Evolutionary conservation across 208 protist species (phyloP).

Genomic region (Vickermania ingenoplastis): DNA sequence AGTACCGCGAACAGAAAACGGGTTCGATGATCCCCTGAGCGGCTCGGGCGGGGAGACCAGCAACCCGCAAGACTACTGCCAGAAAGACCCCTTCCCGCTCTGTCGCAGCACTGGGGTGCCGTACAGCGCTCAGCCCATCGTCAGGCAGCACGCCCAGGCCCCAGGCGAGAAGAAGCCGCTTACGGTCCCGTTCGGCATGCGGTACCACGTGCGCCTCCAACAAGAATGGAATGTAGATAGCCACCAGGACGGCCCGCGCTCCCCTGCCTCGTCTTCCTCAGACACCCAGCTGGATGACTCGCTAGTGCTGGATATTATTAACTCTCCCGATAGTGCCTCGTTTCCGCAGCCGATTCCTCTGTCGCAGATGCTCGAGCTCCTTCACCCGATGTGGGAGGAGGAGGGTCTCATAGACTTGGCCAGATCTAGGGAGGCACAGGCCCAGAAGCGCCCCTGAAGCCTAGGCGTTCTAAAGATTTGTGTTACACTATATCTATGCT

Average conservation of each 20-base stretch:
- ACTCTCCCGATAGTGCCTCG: neutral
- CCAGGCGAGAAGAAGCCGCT: neutral
- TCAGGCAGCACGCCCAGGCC: too few species aligned
- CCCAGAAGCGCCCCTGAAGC: too few species aligned
- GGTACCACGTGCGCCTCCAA: neutral
- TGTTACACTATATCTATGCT: too few species aligned
- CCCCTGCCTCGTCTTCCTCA: conserved; percentile 6
- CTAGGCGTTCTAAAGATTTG: too few species aligned
- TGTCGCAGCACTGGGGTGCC: neutral
- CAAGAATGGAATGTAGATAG: conserved; percentile 13
- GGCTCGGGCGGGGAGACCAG: neutral
- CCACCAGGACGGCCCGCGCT: conserved; percentile 2
- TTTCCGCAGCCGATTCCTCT: neutral
- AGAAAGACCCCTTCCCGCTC: neutral
- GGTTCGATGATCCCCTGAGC: neutral
- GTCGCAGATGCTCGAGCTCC: neutral
- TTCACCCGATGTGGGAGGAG: neutral
- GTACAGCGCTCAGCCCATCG: neutral
- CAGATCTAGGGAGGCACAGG: neutral
- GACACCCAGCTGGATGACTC: conserved; percentile 34
- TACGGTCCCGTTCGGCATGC: neutral
- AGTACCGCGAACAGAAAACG: neutral
- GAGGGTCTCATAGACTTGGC: neutral
- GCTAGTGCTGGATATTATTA: conserved; percentile 29
- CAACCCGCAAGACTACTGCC: neutral